These are phyloP conservation scores for Ceratobasidium sp. DNA, from an alignment of 1,284 basidiomycete genomes.

Conservation along the genomic window DNA sequence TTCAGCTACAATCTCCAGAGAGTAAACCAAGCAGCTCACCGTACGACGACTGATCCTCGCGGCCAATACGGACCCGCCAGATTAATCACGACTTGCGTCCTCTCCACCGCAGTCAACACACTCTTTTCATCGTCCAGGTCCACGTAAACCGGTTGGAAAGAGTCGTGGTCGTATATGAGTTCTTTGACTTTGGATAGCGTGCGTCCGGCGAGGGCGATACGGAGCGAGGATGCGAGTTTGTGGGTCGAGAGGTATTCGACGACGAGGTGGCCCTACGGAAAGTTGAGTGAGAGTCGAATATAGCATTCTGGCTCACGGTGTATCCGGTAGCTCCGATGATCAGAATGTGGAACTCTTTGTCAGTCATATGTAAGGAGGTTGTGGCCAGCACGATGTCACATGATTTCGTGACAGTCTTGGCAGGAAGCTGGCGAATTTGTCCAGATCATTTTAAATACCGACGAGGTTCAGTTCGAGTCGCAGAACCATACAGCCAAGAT, in stretches of 20 bases:
- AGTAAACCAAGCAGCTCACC: slow-evolving; percentile 7
- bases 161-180: background rate
- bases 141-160: slow-evolving; percentile 26
- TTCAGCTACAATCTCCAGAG: no score
- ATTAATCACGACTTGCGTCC: slow-evolving; percentile 45
- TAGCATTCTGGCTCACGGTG: slow-evolving; percentile 45
- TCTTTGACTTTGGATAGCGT: slow-evolving; percentile 39
- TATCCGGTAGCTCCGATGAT: slow-evolving; percentile 48
- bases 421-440: no score
- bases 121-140: slow-evolving; percentile 43
- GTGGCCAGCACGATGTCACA: no score
- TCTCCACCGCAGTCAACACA: slow-evolving; percentile 36
- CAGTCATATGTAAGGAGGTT: background rate
- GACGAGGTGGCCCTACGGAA: slow-evolving; percentile 42
- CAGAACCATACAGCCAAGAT: no score
- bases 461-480: no score
- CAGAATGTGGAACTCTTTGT: slow-evolving; percentile 34
- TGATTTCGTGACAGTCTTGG: no score
- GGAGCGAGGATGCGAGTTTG: background rate
- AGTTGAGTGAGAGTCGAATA: background rate
- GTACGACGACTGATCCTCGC: slow-evolving; percentile 44
- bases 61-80: slow-evolving; percentile 47
- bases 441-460: no score
- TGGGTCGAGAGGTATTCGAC: slow-evolving; percentile 42
- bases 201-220: slow-evolving; percentile 45